Percentiles rank a stretch among this genome's conserved stretches.
Evolutionary conservation across 2,329 filamentous ascomycete species (phyloP).

Genomic region (Thermomyces lanuginosus): DNA sequence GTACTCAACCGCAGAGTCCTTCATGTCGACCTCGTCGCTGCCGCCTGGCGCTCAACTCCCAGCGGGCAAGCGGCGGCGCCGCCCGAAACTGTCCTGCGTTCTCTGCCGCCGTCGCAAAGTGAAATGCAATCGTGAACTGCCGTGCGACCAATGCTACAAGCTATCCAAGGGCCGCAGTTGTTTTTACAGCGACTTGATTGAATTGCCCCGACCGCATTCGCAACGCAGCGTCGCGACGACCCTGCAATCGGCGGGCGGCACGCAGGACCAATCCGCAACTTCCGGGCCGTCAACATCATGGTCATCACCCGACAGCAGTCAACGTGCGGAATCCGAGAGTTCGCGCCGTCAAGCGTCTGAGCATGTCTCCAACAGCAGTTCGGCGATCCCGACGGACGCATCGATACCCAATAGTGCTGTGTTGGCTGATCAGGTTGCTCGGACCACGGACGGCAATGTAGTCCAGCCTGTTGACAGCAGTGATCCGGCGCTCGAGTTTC

Average conservation of each 20-base stretch:
- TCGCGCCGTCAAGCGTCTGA: too few species aligned
- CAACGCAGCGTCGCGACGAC: too few species aligned
- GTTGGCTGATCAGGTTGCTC: background rate
- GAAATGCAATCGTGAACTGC: conserved; percentile 38
- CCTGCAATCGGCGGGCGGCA: background rate
- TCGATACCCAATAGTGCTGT: too few species aligned
- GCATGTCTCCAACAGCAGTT: too few species aligned
- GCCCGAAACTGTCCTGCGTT: conserved; percentile 22
- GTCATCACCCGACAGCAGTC: too few species aligned
- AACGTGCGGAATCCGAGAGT: too few species aligned
- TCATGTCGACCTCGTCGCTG: background rate
- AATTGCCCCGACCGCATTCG: background rate
- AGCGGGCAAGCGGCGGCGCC: conserved; percentile 1
- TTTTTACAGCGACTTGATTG: background rate
- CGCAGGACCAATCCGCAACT: background rate
- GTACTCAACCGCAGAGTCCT: background rate
- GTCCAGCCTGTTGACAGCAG: background rate
- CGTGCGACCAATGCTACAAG: conserved; percentile 35
- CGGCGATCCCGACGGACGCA: too few species aligned
- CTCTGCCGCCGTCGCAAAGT: conserved; percentile 34
- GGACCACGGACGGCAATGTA: background rate
- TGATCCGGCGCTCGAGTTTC: background rate
- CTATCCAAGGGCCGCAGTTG: conserved; percentile 2
- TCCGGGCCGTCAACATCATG: too few species aligned
- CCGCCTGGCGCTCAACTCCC: background rate